Evolutionary conservation across 768 basidiomycete genomes (phyloP), one percentile per base, ranked within the genome.

Genomic region (Scleroderma citrinum): DNA sequence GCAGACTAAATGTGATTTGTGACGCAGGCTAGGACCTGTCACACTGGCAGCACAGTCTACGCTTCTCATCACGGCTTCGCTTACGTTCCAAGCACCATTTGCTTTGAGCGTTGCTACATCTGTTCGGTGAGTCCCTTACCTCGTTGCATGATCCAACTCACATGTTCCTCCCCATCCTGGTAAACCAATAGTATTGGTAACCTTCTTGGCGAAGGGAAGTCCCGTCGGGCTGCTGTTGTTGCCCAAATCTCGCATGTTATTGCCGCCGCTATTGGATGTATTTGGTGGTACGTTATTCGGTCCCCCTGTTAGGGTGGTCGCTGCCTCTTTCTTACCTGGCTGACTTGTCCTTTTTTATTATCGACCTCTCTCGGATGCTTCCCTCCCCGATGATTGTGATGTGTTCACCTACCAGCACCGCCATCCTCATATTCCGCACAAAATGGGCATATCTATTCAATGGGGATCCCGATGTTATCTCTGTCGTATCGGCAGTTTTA

Each of bases 11-110:
- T 29, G 8, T 29, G 4, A 29, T 29, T 29, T 29, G 26, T 29
- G 4, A 8, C 8, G 26, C 50, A 88, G 87, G 39, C 67, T 96
- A 1, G 91, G 94, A 1, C 83, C 94, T 2, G 76, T 80, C 5
- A 71, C 79, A 8, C 78, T 99, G 4, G 96, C 96, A 0, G 81
- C 91, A 0, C 94, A 98, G 63, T 92, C 88, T 0, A 84, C 97
- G 2, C 73, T 98, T 12, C 72, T 87, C 34, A 82, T 80, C 13
- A 89, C 86, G 21, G 75, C 79, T 14, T 88, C 85, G 0, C 80
- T 76, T 3, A 83, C 85, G 1, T 94, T 79, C 65, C 92, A 95
- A 62, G 84, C 85, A 0, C 91, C 92, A 0, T 92, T 83, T 57
- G 81, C 91, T 0, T 66, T 97, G 36, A 78, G 85, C 52, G 78